Base-by-base conservation (phyloP, 345 rosid species). In the Gossypium rotundifolium region DNA sequence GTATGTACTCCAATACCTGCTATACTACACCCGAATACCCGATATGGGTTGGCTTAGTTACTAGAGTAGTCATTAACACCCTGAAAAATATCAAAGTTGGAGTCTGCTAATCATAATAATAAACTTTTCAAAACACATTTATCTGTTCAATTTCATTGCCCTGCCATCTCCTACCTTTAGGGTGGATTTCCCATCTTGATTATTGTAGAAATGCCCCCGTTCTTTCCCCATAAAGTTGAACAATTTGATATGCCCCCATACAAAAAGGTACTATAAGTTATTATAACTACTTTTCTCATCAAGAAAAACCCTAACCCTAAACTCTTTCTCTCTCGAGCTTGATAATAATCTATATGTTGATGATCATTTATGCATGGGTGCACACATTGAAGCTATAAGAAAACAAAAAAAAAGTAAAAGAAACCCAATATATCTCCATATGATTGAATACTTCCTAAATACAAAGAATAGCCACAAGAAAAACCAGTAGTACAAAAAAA, bases 281-380 rank as follows among this genome's bases (percentile, higher is more conserved):
- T 11, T 55, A 16, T 29, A 29, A 49, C 59, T 42, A 69, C 72
- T 51, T 69, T 69, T 69, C 22, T 17, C 72, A 27, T 51, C 18
- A 25, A 74, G 63, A 80, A 78, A 82, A 86, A 59, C 84, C 86
- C 86, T 81, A 86, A 84, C 86, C 89, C 86, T 86, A 80, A 23
- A 57, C 49, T 22, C 13, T 57, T 9, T 57, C 71, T 46, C 14
- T 60, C 60, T 57, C 59, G n/a, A 9, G 25, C 23, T 46, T 64
- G 6, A 0, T 4, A 33, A 4, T 33, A 33, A 33, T 33, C 38
- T 33, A 33, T 33, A 5, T 33, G 40, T 5, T 33, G 40, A 33
- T 4, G 14, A 25, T 16, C 61, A 49, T 13, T 4, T 23, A 67
- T 67, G 54, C 55, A 70, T 70, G 73, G 25, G 57, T 53, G 71